Evolutionary conservation across 768 basidiomycete genomes (phyloP), one percentile per base, ranked within the genome.

Genomic region (Mycena leptocephala): DNA sequence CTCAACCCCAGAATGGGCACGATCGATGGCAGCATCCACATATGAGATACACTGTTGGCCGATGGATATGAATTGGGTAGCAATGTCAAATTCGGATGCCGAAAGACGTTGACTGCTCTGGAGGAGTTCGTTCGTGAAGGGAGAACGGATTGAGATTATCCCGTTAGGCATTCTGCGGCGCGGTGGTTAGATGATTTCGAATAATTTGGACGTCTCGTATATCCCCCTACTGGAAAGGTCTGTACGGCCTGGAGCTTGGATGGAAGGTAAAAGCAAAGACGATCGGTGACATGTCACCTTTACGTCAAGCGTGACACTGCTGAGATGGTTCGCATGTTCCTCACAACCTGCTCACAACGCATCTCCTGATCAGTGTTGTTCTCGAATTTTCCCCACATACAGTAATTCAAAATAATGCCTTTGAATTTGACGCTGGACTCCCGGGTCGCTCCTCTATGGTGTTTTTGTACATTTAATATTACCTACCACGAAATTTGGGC

Each of bases 91-190:
- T 11, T 75, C 74, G 16, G 37, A 6, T 2, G 43, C 35, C 10
- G 74, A 75, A 18, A 75, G 74, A 20, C 74, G 74, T 1, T 64
- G 30, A 16, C 74, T 48, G n/a, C 72, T 46, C 11, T 70, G 16
- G 13, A 75, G 67, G 41, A 75, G 13, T 8, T 62, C 22, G 3
- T 64, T 14, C 16, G 67, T 11, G 9, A 75, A 70, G 5, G 72
- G 72, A 20, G 62, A 33, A 5, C 26, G 55, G 30, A 58, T 43
- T 1, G 67, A 43, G 13, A 41, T 43, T 16, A 63, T 30, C 37
- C 18, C 61, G 56, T 5, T 9, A 24, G 22, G 51, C 22, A 24
- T 53, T 24, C 51, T 53, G n/a, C 22, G n/a, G n/a, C 22, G 22
- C 9, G n/a, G 51, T n/a, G 51, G 13, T 53, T 53, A 53, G n/a